Evolutionary conservation across 768 basidiomycete genomes (phyloP).

Genomic region (Agrocybe chaxingu): DNA sequence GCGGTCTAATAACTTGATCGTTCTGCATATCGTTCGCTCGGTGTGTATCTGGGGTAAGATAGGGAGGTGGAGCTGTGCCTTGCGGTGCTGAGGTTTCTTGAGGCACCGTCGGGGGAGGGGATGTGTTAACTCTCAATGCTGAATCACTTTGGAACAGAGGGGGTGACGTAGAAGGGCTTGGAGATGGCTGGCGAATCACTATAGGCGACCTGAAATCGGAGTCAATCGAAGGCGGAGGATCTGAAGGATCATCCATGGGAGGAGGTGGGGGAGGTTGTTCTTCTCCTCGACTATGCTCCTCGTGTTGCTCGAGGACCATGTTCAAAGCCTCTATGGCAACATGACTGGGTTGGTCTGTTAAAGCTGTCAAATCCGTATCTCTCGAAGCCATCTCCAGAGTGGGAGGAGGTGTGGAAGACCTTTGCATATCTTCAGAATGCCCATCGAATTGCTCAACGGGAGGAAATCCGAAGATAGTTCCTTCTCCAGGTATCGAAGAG

Average conservation of each 20-base stretch:
- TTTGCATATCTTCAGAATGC: conserved; percentile 64
- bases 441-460: conserved; percentile 79
- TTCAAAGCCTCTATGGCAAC: conserved; percentile 55
- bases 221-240: conserved; percentile 87
- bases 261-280: conserved; percentile 63
- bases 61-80: conserved; percentile 76
- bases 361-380: conserved; percentile 66
- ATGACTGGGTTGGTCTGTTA: conserved; percentile 53
- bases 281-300: conserved; percentile 30
- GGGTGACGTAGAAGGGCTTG: conserved; percentile 31
- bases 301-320: conserved; percentile 52
- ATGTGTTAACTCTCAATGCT: conserved; percentile 11
- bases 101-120: conserved; percentile 28
- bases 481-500: conserved; percentile 63
- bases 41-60: conserved; percentile 53
- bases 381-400: conserved; percentile 70
- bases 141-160: conserved; percentile 20
- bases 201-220: conserved; percentile 65
- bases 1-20: conserved; percentile 54
- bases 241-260: conserved; percentile 82
- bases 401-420: conserved; percentile 69
- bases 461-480: conserved; percentile 71
- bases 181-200: conserved; percentile 29
- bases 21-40: conserved; percentile 31
- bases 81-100: conserved; percentile 36